Conservation (phyloP, 2,329 filamentous ascomycete species). For the Apiospora aurea region DNA sequence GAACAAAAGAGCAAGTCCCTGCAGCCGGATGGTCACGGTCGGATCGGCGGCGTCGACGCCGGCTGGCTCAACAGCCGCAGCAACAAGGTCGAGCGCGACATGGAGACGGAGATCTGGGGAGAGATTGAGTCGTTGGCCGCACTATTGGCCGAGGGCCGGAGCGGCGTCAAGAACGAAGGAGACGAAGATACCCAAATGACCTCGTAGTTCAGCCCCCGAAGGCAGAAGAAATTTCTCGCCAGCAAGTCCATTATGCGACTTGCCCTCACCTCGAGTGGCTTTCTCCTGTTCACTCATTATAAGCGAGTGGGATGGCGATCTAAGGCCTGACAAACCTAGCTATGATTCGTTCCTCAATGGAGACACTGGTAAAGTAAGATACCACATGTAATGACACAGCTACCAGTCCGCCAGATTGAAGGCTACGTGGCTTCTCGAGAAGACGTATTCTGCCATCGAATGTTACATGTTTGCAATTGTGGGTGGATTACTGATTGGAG, state of each 20-base stretch:
- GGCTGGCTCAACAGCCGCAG: constrained; percentile 90
- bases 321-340: not conserved
- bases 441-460: too few relatives aligned
- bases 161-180: not conserved
- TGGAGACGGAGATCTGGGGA: constrained; percentile 81
- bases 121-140: constrained; percentile 34
- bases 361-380: not conserved
- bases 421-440: not conserved
- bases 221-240: not conserved
- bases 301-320: not conserved
- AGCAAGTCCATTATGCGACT: not conserved
- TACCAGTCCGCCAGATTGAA: not conserved
- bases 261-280: not conserved
- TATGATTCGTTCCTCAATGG: too few relatives aligned
- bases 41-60: constrained; percentile 74
- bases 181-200: constrained; percentile 20
- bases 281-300: too few relatives aligned
- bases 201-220: constrained; percentile 15
- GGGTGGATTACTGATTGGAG: not conserved
- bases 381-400: not conserved
- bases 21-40: constrained; percentile 62
- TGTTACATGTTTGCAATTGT: not conserved
- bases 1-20: constrained; percentile 43
- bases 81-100: constrained; percentile 80
- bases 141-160: not conserved